These are phyloP conservation scores for Hondaea fermentalgiana DNA, from an alignment of 108 stramenopile species.

Conservation along the genomic window DNA sequence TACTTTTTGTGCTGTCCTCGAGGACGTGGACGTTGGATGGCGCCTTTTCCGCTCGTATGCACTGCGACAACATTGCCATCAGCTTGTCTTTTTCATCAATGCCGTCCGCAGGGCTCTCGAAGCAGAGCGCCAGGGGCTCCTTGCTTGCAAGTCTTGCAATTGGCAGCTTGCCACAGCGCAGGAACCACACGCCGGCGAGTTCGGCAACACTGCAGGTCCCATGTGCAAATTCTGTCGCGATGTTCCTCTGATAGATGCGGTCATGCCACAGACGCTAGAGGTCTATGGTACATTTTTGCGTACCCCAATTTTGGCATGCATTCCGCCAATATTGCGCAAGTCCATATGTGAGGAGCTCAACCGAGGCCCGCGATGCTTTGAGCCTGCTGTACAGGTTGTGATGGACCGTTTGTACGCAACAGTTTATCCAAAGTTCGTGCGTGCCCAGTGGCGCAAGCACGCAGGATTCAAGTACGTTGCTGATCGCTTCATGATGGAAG, in stretches of 20 bases:
- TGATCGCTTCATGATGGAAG: not conserved
- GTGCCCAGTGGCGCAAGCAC: not conserved
- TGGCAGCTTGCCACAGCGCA: not conserved
- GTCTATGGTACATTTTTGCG: not conserved
- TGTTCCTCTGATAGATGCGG: too few species aligned
- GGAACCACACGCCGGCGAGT: too few species aligned
- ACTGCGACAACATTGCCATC: not conserved
- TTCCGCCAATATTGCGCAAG: not conserved
- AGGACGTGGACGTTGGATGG: not conserved
- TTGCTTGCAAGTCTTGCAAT: not conserved
- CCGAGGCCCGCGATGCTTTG: not conserved
- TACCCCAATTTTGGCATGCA: not conserved
- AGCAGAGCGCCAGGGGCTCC: not conserved
- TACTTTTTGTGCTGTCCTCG: not conserved
- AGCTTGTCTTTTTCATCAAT: not conserved
- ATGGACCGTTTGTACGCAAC: not conserved
- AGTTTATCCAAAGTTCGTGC: not conserved
- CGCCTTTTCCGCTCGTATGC: not conserved
- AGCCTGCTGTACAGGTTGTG: not conserved
- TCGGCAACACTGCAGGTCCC: too few species aligned
- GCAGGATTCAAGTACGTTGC: not conserved
- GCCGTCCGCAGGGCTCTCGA: not conserved
- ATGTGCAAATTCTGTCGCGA: too few species aligned
- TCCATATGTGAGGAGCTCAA: not conserved
- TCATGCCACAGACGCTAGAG: too few species aligned